Base-by-base conservation (phyloP, 495 filamentous ascomycete species). In the Collariella sp. region DNA sequence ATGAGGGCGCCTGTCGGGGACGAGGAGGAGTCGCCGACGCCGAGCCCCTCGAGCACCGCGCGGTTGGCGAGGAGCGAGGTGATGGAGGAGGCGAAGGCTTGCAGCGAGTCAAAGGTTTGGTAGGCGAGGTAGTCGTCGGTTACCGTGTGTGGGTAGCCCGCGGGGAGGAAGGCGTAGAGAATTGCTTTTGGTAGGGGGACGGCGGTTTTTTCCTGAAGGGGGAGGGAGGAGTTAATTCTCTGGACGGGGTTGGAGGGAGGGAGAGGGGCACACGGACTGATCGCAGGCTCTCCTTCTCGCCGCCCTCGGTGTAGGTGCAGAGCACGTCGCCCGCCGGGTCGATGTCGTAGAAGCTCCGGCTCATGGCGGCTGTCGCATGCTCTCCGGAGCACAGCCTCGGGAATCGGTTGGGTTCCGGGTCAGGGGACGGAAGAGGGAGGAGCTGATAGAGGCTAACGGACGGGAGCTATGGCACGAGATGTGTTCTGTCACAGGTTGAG, bases 41-140 rank as follows among this genome's bases (percentile, higher is more conserved):
- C 93, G 42, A 96, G 63, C 79, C 90, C 91, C 81, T 95, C 82
- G 38, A 98, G 78, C 3, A 96, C 89, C 1, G 93, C 93, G 59
- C 93, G 79, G 44, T 87, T 93, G 39, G 89, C 86, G 33, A 98
- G 73, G 9, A 98, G 75, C 2, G 89, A 86, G 4, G 90, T 89
- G 57, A 98, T 95, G 45, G 89, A 93, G 63, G 87, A 93, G 50
- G 88, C 87, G 70, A 98, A 98, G 31, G 93, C 93, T 71, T 96
- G 93, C 6, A 98, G 77, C 0, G 91, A 96, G 76, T 98, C 93
- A 57, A 65, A 71, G 50, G 64, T 79, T 75, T 78, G 75, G 60
- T 75, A 95, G 77, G 83, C 72, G 44, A 89, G 76, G 70, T 98
- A 98, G 69, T 98, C 93, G 29, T 82, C 72, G 11, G 85, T 94